Percentiles rank a stretch among this genome's conserved stretches.
Evolutionary conservation across 108 stramenopile genomes (phyloP).

Genomic region (Parmales sp.): DNA sequence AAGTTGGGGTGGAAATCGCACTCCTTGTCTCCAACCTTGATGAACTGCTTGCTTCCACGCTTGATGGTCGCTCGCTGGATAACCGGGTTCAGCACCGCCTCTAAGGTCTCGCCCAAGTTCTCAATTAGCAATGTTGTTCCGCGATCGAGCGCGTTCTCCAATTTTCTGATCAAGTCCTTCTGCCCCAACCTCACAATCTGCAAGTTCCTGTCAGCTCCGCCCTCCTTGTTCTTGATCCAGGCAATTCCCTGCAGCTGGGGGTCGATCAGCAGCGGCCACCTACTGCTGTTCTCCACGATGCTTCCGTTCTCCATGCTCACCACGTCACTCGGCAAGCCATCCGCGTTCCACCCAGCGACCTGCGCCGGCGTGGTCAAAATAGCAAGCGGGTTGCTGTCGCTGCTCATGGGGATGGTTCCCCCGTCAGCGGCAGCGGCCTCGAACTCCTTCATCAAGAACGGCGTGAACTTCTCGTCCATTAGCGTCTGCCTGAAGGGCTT

Average conservation of each 20-base stretch:
- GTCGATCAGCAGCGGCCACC: slow-evolving; percentile 75
- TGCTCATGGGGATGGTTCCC: slow-evolving; percentile 28
- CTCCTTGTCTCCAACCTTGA: slow-evolving; percentile 70
- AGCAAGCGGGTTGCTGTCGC: slow-evolving; percentile 18
- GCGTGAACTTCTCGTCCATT: slow-evolving; percentile 44
- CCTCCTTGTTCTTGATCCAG: slow-evolving; percentile 53
- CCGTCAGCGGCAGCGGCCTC: slow-evolving; percentile 24
- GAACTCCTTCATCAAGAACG: slow-evolving; percentile 45
- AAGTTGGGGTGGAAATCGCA: slow-evolving; percentile 67
- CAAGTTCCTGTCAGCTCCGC: slow-evolving; percentile 25
- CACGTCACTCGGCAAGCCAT: slow-evolving; percentile 43
- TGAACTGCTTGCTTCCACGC: slow-evolving; percentile 40
- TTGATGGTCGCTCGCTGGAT: slow-evolving; percentile 67
- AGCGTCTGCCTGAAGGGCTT: slow-evolving; percentile 52
- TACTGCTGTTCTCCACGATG: slow-evolving; percentile 42
- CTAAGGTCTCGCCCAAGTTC: slow-evolving; percentile 58
- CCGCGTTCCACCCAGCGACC: slow-evolving; percentile 51
- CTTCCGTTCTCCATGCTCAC: slow-evolving; percentile 51
- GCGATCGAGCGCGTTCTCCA: slow-evolving; percentile 52
- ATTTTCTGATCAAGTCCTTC: slow-evolving; percentile 49
- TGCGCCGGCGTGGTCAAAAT: slow-evolving; percentile 43
- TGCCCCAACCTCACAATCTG: slow-evolving; percentile 57
- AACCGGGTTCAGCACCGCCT: slow-evolving; percentile 60
- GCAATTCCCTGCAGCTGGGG: slow-evolving; percentile 67
- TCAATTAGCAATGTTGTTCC: slow-evolving; percentile 61